phyloP scores from a whole-genome alignment of 805 yeast species.

The Candida orba region DNA sequence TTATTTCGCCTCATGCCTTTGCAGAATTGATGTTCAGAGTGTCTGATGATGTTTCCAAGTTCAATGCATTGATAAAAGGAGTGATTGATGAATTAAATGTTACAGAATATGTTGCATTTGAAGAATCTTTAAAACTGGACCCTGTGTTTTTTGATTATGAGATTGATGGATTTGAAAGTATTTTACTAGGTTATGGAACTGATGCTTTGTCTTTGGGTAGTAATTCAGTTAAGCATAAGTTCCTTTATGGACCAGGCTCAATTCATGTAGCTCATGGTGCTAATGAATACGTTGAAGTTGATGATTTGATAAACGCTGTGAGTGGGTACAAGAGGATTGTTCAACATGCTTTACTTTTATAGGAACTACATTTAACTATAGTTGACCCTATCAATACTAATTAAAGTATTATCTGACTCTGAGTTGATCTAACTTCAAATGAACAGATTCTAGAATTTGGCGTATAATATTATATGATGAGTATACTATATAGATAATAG shows the following conservation, averaged over 20 bases:
- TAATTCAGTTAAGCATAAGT: slow-evolving; percentile 27
- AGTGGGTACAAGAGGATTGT: slow-evolving; percentile 39
- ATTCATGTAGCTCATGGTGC: slow-evolving; percentile 56
- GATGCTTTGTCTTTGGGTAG: slow-evolving; percentile 37
- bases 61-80: slow-evolving; percentile 29
- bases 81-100: slow-evolving; percentile 19
- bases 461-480: too few species aligned
- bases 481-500: too few species aligned
- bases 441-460: too few species aligned
- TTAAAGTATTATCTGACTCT: too few species aligned
- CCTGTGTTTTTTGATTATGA: slow-evolving; percentile 47
- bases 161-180: slow-evolving; percentile 52
- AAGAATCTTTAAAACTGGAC: slow-evolving; percentile 10
- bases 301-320: slow-evolving; percentile 40
- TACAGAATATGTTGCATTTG: slow-evolving; percentile 14
- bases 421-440: too few species aligned
- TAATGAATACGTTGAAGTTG: slow-evolving; percentile 39
- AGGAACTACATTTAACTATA: too few species aligned
- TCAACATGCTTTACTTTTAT: slow-evolving; percentile 4
- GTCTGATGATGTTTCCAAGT: slow-evolving; percentile 34
- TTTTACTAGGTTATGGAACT: slow-evolving; percentile 41
- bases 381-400: too few species aligned
- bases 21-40: slow-evolving; percentile 45
- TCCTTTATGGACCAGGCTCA: slow-evolving; percentile 58
- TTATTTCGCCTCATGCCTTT: slow-evolving; percentile 46